Conservation (phyloP, 1,284 basidiomycete genomes). For the Cutaneotrichosporon sp. region DNA sequence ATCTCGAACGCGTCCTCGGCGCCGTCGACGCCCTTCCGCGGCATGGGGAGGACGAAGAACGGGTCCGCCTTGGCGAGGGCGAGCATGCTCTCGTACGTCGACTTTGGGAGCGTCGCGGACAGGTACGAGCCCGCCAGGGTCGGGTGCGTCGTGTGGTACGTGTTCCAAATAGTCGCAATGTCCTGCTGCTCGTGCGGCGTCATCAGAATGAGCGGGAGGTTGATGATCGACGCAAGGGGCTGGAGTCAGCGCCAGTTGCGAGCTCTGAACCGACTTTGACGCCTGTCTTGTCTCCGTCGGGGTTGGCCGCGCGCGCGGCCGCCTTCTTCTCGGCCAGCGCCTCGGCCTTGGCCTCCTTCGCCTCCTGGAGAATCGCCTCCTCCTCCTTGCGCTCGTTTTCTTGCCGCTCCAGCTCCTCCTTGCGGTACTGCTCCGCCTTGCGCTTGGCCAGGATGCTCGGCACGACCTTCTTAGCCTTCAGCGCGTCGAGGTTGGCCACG, state of each 20-base stretch:
- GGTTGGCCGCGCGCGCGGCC: constrained; percentile 18
- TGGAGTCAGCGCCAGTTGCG: constrained; percentile 39
- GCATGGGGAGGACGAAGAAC: constrained; percentile 72
- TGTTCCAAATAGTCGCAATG: constrained; percentile 77
- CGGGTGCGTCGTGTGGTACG: constrained; percentile 72
- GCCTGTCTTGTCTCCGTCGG: constrained; percentile 41
- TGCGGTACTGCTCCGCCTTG: constrained; percentile 24
- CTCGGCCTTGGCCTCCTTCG: constrained; percentile 52
- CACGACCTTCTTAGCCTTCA: constrained; percentile 43
- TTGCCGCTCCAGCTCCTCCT: constrained; percentile 13
- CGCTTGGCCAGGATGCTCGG: constrained; percentile 31
- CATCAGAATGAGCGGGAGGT: constrained; percentile 64
- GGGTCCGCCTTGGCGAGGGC: constrained; percentile 61
- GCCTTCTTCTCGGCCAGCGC: constrained; percentile 49
- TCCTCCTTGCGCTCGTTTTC: constrained; percentile 10
- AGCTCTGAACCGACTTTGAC: constrained; percentile 39
- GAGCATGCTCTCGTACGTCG: constrained; percentile 69
- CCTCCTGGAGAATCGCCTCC: constrained; percentile 19
- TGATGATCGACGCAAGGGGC: constrained; percentile 75
- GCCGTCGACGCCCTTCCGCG: constrained; percentile 47
- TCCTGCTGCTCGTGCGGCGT: constrained; percentile 66
- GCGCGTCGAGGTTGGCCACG: constrained; percentile 40
- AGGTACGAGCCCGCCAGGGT: constrained; percentile 75
- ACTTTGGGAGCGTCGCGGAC: constrained; percentile 69
- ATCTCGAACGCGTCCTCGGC: constrained; percentile 65